Evolutionary conservation across 2,329 filamentous ascomycete species (phyloP).

Genomic region (Colletotrichum gigasporum): DNA sequence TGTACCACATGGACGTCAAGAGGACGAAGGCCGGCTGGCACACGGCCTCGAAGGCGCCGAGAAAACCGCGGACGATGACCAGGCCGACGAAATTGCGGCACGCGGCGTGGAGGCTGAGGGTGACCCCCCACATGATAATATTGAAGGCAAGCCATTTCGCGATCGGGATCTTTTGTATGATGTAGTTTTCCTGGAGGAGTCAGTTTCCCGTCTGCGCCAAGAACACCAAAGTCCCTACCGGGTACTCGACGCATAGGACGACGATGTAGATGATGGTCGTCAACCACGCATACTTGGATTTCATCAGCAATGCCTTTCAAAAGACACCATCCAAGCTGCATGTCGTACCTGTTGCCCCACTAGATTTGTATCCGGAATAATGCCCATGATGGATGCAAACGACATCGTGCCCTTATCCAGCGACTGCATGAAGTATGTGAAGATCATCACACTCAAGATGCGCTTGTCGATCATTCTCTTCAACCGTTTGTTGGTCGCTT

Average conservation of each 20-base stretch:
- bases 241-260: conserved; percentile 51
- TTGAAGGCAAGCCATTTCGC: conserved; percentile 48
- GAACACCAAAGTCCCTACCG: conserved; percentile 38
- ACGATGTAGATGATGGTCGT: conserved; percentile 53
- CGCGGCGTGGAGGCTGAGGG: conserved; percentile 45
- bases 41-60: conserved; percentile 56
- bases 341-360: conserved; percentile 38
- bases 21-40: conserved; percentile 56
- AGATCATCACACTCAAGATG: conserved; percentile 59
- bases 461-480: conserved; percentile 59
- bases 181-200: conserved; percentile 15
- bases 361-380: conserved; percentile 41
- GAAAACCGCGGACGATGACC: conserved; percentile 50
- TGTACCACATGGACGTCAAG: conserved; percentile 43
- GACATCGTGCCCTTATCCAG: conserved; percentile 42
- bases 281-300: conserved; percentile 43
- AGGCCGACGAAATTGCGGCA: conserved; percentile 50
- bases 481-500: conserved; percentile 59
- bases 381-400: conserved; percentile 40
- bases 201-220: background rate
- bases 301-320: background rate
- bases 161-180: conserved; percentile 49
- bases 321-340: background rate
- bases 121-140: conserved; percentile 53
- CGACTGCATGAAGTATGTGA: conserved; percentile 56